Evolutionary conservation across 208 protist species (phyloP), one percentile per base, ranked within the genome.

Genomic region (Leishmania tarentolae): DNA sequence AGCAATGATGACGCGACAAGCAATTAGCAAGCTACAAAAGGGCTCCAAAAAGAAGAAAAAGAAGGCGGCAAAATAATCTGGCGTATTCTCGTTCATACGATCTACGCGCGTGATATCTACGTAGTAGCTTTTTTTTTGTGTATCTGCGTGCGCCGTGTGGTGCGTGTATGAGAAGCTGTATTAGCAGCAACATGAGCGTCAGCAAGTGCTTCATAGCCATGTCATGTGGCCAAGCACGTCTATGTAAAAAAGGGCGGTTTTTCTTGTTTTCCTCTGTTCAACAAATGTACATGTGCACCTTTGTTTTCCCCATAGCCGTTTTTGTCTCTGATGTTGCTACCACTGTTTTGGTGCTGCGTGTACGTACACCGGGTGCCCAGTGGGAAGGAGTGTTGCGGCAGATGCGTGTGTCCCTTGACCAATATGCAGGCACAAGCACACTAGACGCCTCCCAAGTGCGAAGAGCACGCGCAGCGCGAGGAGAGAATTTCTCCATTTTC

Each of bases 1-100:
- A 76, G 92, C 87, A 6, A 92, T 96, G 89, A 90, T 97, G 76
- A 95, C 93, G 42, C 94, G 94, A 3, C 80, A 93, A 21, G 86
- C 92, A 3, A 71, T 97, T 28, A 84, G 76, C 37, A 90, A 90
- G 83, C 75, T 91, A 72, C 92, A 93, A 83, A 97, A 96, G 87
- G 93, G 92, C 79, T 82, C 75, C 35, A 92, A 90, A 76, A 97
- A 92, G 75, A 90, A 90, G 61, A 93, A 89, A 63, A 89, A 89
- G 68, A 89, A 71, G 40, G 37, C 35, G 17, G 37, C 21, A 53
- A 19, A 40, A 17, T 76, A 63, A 40, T 46, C 47, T n/a, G 31
- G 42, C 35, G 13, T 11, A 37, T 8, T n/a, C 4, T n/a, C 24
- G 31, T 5, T 13, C 21, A 31, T 3, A 3, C 46, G 11, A 44